A percentile compares a stretch with the other conserved stretches of the same genome.
phyloP scores from a whole-genome alignment of 2,329 filamentous ascomycete genomes.

The Calycina marina region DNA sequence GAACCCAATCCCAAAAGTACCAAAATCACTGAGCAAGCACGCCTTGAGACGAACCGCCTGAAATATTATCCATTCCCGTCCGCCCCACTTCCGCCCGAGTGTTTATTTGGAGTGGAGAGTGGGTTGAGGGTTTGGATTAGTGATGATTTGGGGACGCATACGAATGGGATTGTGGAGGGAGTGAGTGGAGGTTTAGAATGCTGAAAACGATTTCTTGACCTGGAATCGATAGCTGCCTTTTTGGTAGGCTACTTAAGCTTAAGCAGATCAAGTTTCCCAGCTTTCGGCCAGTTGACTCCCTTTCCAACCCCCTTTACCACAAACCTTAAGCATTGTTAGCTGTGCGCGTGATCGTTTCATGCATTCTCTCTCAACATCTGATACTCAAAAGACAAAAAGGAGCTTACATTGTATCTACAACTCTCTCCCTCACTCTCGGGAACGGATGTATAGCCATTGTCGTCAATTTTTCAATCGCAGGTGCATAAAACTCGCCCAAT shows the following conservation, averaged over 20 bases:
- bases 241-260: slow-evolving; percentile 3
- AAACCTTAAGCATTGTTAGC: neutral
- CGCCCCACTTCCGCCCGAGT: too few relatives aligned
- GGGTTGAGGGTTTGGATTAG: too few relatives aligned
- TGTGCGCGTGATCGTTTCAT: neutral
- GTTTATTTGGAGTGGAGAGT: too few relatives aligned
- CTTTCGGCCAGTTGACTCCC: slow-evolving; percentile 36
- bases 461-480: slow-evolving; percentile 51
- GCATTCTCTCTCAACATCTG: slow-evolving; percentile 26
- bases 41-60: too few relatives aligned
- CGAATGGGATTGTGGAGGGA: too few relatives aligned
- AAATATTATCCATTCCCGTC: too few relatives aligned
- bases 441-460: slow-evolving; percentile 70
- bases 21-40: too few relatives aligned
- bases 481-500: slow-evolving; percentile 32
- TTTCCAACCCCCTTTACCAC: slow-evolving; percentile 25
- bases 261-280: slow-evolving; percentile 26
- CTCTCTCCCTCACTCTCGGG: slow-evolving; percentile 50
- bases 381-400: neutral
- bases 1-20: too few relatives aligned
- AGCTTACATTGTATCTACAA: slow-evolving; percentile 39
- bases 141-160: too few relatives aligned
- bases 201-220: too few relatives aligned
- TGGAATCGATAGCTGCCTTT: too few relatives aligned
- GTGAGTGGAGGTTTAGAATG: too few relatives aligned